Base-by-base conservation (phyloP, 2,329 filamentous ascomycete species). In the Aspergillus chevalieri region DNA sequence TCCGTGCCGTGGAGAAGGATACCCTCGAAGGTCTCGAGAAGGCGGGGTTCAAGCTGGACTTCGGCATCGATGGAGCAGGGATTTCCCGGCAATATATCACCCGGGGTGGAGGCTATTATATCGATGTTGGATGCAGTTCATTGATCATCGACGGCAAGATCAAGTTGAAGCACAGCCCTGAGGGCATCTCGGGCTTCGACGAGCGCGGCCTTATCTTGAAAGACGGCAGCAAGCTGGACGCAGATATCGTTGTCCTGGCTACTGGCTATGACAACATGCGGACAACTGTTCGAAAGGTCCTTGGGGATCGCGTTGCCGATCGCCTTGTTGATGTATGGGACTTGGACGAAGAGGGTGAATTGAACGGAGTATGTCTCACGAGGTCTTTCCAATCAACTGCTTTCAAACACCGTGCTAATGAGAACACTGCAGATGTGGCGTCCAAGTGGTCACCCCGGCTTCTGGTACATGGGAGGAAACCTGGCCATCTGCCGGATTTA, bases 241-340 rank as follows among this genome's bases (percentile, higher is more conserved):
- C 82, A 0, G 83, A 86, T 53, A 75, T 85, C 53, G 77, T 87
- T 7, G 75, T 87, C 0, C 73, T 84, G 39, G 82, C 82, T 0
- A 85, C 82, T 0, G 82, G 77, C 3, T 87, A 85, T 56, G 77
- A 83, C 52, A 86, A 85, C 60, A 89, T 88, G 84, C 73, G 75
- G 9, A 82, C 79, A 0, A 79, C 79, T 17, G 80, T 83, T 1
- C 69, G 79, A n/a, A 72, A 74, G 28, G 78, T 85, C 17, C 75
- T 88, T 47, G 85, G 84, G 0, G 76, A 83, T 26, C 73, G 77
- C 15, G 71, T 87, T 8, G 83, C 81, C 0, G 78, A 81, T 46
- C 71, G 74, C 22, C 75, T 83, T 4, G 70, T 70, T 2, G 80
- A 68, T 55, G 76, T 84, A 14, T 86, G 83, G 81, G 82, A 82